These are phyloP conservation scores for Colletotrichum abscissum DNA, from an alignment of 2,329 filamentous ascomycete genomes.

Conservation along the genomic window DNA sequence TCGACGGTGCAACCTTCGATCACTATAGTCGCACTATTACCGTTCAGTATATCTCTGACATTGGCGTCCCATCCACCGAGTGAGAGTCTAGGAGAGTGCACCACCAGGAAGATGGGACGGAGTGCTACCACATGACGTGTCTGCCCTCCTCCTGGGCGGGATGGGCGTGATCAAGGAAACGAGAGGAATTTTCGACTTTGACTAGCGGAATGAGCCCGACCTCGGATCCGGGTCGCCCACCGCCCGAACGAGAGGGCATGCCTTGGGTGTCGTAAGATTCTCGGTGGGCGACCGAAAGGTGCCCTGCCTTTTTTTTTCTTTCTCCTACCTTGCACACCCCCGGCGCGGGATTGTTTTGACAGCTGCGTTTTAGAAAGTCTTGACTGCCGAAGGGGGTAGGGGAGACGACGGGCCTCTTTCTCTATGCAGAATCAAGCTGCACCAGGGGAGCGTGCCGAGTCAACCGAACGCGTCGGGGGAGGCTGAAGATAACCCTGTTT, in stretches of 20 bases:
- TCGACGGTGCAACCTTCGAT: not conserved
- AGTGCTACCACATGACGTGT: not conserved
- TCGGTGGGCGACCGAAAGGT: not conserved
- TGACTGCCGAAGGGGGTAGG: slow-evolving; percentile 1
- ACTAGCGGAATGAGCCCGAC: not conserved
- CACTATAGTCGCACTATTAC: not conserved
- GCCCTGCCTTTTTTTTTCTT: not conserved
- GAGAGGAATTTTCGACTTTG: too few relatives aligned
- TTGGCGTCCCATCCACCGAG: not conserved
- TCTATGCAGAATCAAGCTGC: not conserved
- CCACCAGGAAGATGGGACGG: not conserved
- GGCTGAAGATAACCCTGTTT: not conserved
- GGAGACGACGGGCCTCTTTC: not conserved
- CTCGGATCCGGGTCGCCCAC: slow-evolving; percentile 5
- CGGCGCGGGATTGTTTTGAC: slow-evolving; percentile 10
- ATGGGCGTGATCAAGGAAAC: not conserved
- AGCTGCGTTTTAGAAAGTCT: not conserved
- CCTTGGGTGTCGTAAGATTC: slow-evolving; percentile 3
- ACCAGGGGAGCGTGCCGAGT: not conserved
- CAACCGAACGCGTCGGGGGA: slow-evolving; percentile 9
- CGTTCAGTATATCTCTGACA: not conserved
- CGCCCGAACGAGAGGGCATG: slow-evolving; percentile 2
- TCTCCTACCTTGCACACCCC: too few relatives aligned
- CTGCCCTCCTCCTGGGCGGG: not conserved
- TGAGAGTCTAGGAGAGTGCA: not conserved